A percentile compares a stretch with the other conserved stretches of the same genome.
phyloP scores from a whole-genome alignment of 345 rosid species.

The Xanthoceras sorbifolium region DNA sequence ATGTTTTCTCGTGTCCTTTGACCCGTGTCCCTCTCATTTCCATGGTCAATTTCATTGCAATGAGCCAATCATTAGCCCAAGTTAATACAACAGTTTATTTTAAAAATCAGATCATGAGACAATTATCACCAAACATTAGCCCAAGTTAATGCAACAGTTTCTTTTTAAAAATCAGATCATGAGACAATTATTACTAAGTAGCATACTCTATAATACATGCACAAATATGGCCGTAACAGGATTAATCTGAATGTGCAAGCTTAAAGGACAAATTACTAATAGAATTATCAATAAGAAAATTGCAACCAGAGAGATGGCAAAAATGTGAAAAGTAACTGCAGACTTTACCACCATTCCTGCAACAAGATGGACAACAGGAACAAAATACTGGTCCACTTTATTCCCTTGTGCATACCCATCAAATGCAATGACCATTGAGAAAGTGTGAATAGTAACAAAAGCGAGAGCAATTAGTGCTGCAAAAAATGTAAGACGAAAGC shows the following conservation, averaged over 20 bases:
- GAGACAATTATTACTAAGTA: neutral
- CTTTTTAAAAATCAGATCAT: neutral
- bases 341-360: conserved; percentile 82
- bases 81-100: neutral
- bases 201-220: neutral
- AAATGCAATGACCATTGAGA: conserved; percentile 95
- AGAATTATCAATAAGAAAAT: neutral
- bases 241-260: neutral
- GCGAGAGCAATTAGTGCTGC: conserved; percentile 93
- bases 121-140: neutral
- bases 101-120: neutral
- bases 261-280: neutral
- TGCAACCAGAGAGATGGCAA: neutral
- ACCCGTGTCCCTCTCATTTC: neutral
- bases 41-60: neutral
- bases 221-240: neutral
- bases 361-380: conserved; percentile 75
- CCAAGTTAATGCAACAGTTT: neutral
- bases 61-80: neutral
- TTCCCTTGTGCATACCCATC: conserved; percentile 88
- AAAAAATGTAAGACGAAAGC: conserved; percentile 25
- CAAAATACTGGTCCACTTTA: conserved; percentile 77
- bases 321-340: neutral
- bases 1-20: neutral
- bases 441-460: conserved; percentile 87